These are phyloP conservation scores for Yarrowia bubula DNA, from an alignment of 805 yeast genomes.

Conservation along the genomic window DNA sequence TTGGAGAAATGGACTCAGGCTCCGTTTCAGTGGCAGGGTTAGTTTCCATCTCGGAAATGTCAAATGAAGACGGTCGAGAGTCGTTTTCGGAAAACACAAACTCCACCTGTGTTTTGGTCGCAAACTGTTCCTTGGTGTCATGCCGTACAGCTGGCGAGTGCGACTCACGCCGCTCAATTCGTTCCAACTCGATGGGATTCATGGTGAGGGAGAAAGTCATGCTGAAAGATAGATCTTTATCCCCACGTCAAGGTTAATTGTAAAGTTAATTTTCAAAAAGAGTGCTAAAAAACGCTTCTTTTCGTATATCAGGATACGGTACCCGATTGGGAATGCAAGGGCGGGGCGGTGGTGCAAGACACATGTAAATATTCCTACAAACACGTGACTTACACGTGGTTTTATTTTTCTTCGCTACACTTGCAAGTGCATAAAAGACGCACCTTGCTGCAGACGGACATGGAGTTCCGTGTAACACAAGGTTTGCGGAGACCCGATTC, in stretches of 20 bases:
- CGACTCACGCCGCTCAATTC: neutral
- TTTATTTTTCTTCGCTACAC: too few species aligned
- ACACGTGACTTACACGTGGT: too few species aligned
- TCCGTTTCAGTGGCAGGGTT: neutral
- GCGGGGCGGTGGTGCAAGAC: neutral
- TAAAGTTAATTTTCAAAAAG: neutral
- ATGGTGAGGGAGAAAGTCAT: neutral
- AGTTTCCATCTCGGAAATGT: neutral
- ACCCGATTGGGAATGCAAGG: neutral
- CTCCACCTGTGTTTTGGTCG: neutral
- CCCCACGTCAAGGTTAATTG: neutral
- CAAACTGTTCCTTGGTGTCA: neutral
- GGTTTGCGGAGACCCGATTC: too few species aligned
- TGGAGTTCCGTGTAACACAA: too few species aligned
- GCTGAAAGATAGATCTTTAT: neutral
- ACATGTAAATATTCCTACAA: neutral
- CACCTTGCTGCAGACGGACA: neutral
- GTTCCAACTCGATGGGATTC: neutral
- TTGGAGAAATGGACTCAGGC: neutral
- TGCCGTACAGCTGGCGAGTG: neutral
- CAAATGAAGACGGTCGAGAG: neutral
- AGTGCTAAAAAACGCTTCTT: neutral
- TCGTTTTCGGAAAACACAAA: neutral
- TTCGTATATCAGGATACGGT: neutral
- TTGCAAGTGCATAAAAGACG: neutral